Evolutionary conservation across 2,329 filamentous ascomycete genomes (phyloP), one percentile per base, ranked within the genome.

Genomic region (Massarina eburnea): DNA sequence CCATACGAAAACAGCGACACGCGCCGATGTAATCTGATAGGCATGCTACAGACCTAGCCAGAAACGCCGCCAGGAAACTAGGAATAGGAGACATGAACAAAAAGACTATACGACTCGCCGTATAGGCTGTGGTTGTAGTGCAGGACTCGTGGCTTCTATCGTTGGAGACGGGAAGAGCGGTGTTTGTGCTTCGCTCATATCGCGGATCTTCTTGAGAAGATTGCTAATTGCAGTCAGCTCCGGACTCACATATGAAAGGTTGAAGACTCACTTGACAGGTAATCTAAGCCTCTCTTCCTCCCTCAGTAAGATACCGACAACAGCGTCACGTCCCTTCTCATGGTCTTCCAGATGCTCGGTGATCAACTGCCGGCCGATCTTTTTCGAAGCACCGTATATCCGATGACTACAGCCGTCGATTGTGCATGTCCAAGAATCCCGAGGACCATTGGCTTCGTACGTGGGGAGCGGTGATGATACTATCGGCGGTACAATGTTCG

Each of bases 371-470:
- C 81, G 77, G 19, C 80, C 80, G 0, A 77, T 73, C 3, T 77
- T 68, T 33, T 79, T 75, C 35, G 82, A 78, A n/a, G 81, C 82
- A 2, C 77, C 78, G 49, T 84, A 83, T 9, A 89, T 81, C 32
- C 84, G 76, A 55, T 83, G 83, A 29, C 71, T 71, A 58, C 86
- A 90, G 19, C 79, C 83, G 9, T 82, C 80, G 49, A 85, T 76
- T 4, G 79, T 78, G 58, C 86, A 90, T 1, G 72, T 73, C 85
- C 86, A 90, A 0, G 82, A 82, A 42, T 84, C 80, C 47, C 82
- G 76, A 0, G 82, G 80, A 0, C 81, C 83, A 26, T 76, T 71
- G 2, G 71, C 41, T 30, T 60, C 52, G 46, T 64, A 66, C 6
- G 66, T 64, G 10, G 68, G 67, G 8, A 70, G 48, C 0, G 67